Evolutionary conservation across 129 eudicot genomes (phyloP).

Genomic region (Chrysanthemum seticuspe): DNA sequence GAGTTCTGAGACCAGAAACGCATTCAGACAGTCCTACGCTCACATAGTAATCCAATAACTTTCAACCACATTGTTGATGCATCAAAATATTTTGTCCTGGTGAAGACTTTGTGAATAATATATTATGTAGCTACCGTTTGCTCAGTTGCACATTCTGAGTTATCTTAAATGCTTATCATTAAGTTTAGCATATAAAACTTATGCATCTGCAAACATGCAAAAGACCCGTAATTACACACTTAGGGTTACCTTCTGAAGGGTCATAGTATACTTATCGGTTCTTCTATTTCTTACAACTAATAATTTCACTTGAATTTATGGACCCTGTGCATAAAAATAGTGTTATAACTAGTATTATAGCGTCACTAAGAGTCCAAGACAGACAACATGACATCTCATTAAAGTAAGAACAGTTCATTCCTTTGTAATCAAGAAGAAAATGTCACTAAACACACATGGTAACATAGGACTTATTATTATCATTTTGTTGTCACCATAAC

Average conservation of each 20-base stretch:
- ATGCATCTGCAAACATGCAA: neutral
- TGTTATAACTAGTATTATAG: constrained; percentile 3
- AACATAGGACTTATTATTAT: too few relatives aligned
- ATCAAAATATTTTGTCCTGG: too few relatives aligned
- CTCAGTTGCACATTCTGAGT: neutral
- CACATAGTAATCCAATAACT: too few relatives aligned
- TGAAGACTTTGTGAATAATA: too few relatives aligned
- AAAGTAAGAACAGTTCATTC: too few relatives aligned
- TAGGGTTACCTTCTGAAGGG: constrained; percentile 8
- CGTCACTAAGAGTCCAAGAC: neutral
- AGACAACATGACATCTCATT: constrained; percentile 10
- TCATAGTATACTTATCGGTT: constrained; percentile 1
- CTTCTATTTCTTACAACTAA: neutral
- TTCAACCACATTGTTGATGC: too few relatives aligned
- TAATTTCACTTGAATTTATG: constrained; percentile 4
- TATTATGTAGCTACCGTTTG: neutral
- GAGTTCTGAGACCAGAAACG: too few relatives aligned
- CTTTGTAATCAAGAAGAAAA: too few relatives aligned
- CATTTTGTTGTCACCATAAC: too few relatives aligned
- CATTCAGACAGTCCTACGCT: too few relatives aligned
- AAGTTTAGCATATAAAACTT: constrained; percentile 8
- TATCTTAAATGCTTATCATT: neutral
- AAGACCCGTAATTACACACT: neutral
- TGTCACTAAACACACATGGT: too few relatives aligned
- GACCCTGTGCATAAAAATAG: neutral